Evolutionary conservation across 257 asterid genomes (phyloP).

Genomic region (Jacaranda copaia): DNA sequence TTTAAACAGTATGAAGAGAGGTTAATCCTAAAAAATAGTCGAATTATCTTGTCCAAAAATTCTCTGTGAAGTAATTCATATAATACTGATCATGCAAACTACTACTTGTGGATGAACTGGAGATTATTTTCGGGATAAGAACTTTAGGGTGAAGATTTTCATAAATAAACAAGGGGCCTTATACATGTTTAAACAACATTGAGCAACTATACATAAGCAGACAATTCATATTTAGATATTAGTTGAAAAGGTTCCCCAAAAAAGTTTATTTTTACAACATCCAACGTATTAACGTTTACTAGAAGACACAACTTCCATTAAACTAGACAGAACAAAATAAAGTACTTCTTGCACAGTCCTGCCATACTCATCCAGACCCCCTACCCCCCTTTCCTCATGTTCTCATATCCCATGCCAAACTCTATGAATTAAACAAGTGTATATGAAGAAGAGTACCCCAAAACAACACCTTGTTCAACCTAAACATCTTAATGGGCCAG

Average conservation of each 20-base stretch:
- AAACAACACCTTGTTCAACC: slow-evolving; percentile 27
- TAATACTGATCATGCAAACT: slow-evolving; percentile 12
- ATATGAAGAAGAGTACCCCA: not conserved
- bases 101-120: slow-evolving; percentile 9
- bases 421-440: slow-evolving; percentile 16
- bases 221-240: not conserved
- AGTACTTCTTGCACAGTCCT: not conserved
- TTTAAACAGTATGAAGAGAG: not conserved
- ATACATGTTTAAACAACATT: slow-evolving; percentile 7
- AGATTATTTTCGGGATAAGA: slow-evolving; percentile 4
- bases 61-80: not conserved
- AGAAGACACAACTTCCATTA: not conserved
- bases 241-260: not conserved
- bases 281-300: not conserved
- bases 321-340: slow-evolving; percentile 11
- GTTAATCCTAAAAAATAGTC: not conserved
- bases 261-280: slow-evolving; percentile 1
- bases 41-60: not conserved
- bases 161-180: slow-evolving; percentile 6
- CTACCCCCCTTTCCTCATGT: not conserved
- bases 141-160: not conserved
- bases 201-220: not conserved
- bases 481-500: slow-evolving; percentile 31
- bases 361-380: not conserved
- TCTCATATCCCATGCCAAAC: slow-evolving; percentile 13